Evolutionary conservation across 2,329 filamentous ascomycete genomes (phyloP).

Genomic region (Aspergillus sp.): DNA sequence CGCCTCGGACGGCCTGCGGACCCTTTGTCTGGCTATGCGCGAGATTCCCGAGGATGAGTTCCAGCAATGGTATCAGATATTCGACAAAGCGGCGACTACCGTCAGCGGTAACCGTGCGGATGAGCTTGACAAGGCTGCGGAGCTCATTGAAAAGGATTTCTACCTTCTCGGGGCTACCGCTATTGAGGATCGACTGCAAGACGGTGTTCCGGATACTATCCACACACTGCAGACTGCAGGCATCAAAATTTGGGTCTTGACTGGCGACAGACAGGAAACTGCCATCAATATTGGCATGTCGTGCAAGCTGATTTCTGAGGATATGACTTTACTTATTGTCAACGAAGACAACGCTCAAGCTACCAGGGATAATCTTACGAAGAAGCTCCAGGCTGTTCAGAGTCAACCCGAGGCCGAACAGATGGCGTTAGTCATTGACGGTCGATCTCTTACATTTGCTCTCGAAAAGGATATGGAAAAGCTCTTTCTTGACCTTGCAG

Average conservation of each 20-base stretch:
- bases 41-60: conserved; percentile 91
- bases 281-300: conserved; percentile 99
- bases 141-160: conserved; percentile 92
- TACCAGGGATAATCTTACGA: conserved; percentile 86
- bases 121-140: conserved; percentile 94
- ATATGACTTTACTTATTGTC: conserved; percentile 96
- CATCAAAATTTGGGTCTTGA: conserved; percentile 98
- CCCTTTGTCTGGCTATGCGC: conserved; percentile 91
- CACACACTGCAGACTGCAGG: conserved; percentile 94
- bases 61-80: conserved; percentile 83
- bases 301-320: conserved; percentile 96
- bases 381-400: conserved; percentile 89
- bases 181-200: conserved; percentile 95
- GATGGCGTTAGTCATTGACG: conserved; percentile 91
- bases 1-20: conserved; percentile 91
- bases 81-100: conserved; percentile 84
- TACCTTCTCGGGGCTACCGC: conserved; percentile 91
- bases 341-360: conserved; percentile 83
- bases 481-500: conserved; percentile 86
- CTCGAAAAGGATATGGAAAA: conserved; percentile 94
- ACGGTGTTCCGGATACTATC: conserved; percentile 97
- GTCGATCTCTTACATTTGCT: conserved; percentile 90
- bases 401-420: conserved; percentile 79
- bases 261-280: conserved; percentile 95
- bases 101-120: conserved; percentile 91